phyloP scores from a whole-genome alignment of 2,329 filamentous ascomycete genomes.

The Claviceps sp. region DNA sequence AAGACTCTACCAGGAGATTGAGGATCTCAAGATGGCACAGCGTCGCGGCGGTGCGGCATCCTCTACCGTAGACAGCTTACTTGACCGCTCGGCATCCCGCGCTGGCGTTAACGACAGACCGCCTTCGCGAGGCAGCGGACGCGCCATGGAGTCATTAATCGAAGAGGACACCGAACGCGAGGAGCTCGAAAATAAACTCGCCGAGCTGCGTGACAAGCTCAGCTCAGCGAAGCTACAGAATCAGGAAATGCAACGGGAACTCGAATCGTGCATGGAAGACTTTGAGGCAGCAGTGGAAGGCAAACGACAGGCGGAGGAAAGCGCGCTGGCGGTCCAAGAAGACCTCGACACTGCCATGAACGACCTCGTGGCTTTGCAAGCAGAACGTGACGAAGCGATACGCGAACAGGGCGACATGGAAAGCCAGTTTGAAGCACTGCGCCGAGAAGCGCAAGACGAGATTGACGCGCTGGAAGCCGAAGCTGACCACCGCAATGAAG shows the following conservation, averaged over 20 bases:
- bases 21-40: slow-evolving; percentile 83
- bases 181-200: slow-evolving; percentile 71
- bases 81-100: slow-evolving; percentile 87
- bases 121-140: slow-evolving; percentile 59
- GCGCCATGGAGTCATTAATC: slow-evolving; percentile 45
- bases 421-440: slow-evolving; percentile 45
- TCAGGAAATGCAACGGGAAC: slow-evolving; percentile 72
- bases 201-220: slow-evolving; percentile 71
- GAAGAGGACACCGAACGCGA: slow-evolving; percentile 69
- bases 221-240: slow-evolving; percentile 80
- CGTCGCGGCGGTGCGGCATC: slow-evolving; percentile 50
- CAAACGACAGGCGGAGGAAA: slow-evolving; percentile 45
- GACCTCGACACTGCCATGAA: slow-evolving; percentile 69
- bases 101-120: slow-evolving; percentile 57
- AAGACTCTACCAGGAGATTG: slow-evolving; percentile 88
- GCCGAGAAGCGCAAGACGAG: slow-evolving; percentile 51
- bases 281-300: slow-evolving; percentile 58
- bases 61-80: slow-evolving; percentile 71
- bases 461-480: slow-evolving; percentile 57
- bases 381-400: slow-evolving; percentile 76
- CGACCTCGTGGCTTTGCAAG: slow-evolving; percentile 65
- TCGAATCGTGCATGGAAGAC: slow-evolving; percentile 68
- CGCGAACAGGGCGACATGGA: slow-evolving; percentile 49
- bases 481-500: slow-evolving; percentile 56
- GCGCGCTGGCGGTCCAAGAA: slow-evolving; percentile 53